Evolutionary conservation across 176 grass and related monocot genomes (phyloP).

Genomic region (Alloteropsis semialata): DNA sequence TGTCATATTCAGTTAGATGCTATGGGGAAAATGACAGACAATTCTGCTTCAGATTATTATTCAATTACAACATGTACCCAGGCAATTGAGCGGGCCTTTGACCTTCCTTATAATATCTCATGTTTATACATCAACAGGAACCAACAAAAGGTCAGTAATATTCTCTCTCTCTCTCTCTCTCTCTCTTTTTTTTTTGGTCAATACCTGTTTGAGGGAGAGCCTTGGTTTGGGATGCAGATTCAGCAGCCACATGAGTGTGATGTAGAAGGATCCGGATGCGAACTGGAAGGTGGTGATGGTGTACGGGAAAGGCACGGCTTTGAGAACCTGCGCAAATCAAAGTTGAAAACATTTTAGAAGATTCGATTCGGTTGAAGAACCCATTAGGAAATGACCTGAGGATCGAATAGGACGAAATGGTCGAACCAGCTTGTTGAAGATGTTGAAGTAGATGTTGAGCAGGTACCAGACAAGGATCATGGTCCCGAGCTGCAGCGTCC

Average conservation of each 20-base stretch:
- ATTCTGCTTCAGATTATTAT: neutral
- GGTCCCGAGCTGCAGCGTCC: slow-evolving; percentile 40
- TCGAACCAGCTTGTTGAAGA: slow-evolving; percentile 74
- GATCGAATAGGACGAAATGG: neutral
- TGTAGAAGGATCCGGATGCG: slow-evolving; percentile 68
- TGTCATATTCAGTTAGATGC: neutral
- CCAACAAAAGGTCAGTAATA: neutral
- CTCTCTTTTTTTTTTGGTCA: no score
- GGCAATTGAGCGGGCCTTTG: no score
- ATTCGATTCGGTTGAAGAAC: neutral
- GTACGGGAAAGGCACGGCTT: slow-evolving; percentile 78
- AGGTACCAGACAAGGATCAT: slow-evolving; percentile 74
- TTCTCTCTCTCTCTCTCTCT: no score
- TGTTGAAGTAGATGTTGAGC: slow-evolving; percentile 88
- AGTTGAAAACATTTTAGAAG: neutral
- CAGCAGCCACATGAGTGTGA: slow-evolving; percentile 79
- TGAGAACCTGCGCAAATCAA: slow-evolving; percentile 51
- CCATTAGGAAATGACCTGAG: neutral
- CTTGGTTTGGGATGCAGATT: slow-evolving; percentile 78
- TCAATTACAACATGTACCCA: neutral
- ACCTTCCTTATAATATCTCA: neutral
- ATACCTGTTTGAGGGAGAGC: slow-evolving; percentile 74
- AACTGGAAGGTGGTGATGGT: slow-evolving; percentile 88
- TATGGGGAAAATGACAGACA: neutral
- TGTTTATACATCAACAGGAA: neutral